Evolutionary conservation across 2,329 filamentous ascomycete genomes (phyloP).

Genomic region (Apiospora malaysiana): DNA sequence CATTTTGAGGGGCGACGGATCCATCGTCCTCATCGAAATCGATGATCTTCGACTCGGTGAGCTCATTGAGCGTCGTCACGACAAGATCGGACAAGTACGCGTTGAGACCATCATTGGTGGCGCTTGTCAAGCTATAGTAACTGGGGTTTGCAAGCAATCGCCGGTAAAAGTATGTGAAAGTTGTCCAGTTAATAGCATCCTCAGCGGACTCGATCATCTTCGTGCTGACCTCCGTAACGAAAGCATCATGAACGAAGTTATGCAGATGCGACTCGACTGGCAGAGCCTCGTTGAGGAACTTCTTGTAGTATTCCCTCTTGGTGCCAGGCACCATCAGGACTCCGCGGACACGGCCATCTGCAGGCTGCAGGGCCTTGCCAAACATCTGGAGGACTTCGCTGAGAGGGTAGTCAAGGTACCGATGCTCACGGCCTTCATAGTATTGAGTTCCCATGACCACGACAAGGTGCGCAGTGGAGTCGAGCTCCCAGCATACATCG

Average conservation of each 20-base stretch:
- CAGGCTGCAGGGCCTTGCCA: slow-evolving; percentile 83
- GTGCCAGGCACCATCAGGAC: slow-evolving; percentile 96
- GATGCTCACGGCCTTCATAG: slow-evolving; percentile 94
- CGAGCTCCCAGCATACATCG: slow-evolving; percentile 95
- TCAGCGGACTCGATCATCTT: slow-evolving; percentile 95
- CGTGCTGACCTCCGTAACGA: slow-evolving; percentile 95
- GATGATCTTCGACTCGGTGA: slow-evolving; percentile 92
- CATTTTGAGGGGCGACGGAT: slow-evolving; percentile 85
- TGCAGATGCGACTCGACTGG: slow-evolving; percentile 95
- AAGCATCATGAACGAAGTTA: slow-evolving; percentile 90
- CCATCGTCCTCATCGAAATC: slow-evolving; percentile 96
- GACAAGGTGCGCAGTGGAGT: slow-evolving; percentile 86
- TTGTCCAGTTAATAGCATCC: slow-evolving; percentile 97
- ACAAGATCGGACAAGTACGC: slow-evolving; percentile 93
- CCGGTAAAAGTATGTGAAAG: slow-evolving; percentile 98
- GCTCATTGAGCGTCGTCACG: slow-evolving; percentile 87
- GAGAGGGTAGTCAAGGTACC: slow-evolving; percentile 95
- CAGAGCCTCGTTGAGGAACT: slow-evolving; percentile 94
- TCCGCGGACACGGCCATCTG: slow-evolving; percentile 82
- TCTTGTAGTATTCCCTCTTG: slow-evolving; percentile 98
- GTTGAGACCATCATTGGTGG: slow-evolving; percentile 91
- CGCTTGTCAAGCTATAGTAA: slow-evolving; percentile 90
- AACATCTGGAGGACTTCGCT: slow-evolving; percentile 98
- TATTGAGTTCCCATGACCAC: slow-evolving; percentile 98
- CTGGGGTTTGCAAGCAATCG: slow-evolving; percentile 93